phyloP scores from a whole-genome alignment of 129 eudicot genomes.

The Flaveria sonorensis region DNA sequence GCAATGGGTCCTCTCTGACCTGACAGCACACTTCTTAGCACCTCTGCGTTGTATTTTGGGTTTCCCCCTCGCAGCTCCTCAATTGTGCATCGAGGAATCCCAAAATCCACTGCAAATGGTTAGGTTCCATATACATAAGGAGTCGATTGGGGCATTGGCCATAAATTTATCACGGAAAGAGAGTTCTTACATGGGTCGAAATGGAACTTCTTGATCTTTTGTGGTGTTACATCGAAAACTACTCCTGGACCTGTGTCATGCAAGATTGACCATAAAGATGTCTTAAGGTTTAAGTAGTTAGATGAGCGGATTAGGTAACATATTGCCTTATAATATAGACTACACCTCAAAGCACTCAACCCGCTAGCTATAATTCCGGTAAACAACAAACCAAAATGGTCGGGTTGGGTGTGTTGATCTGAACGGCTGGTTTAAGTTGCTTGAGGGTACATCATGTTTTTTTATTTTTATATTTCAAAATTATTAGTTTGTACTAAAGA shows the following conservation, averaged over 20 bases:
- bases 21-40: constrained; percentile 53
- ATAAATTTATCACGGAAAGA: neutral
- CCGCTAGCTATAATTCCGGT: neutral
- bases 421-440: no score
- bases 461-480: no score
- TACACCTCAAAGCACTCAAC: neutral
- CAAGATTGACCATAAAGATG: constrained; percentile 11
- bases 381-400: no score
- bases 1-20: constrained; percentile 85
- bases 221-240: constrained; percentile 65
- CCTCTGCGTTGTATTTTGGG: constrained; percentile 68
- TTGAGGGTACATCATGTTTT: no score
- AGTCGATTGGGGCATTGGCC: neutral
- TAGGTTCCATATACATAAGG: constrained; percentile 7
- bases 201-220: constrained; percentile 60
- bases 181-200: constrained; percentile 74
- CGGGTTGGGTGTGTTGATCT: no score
- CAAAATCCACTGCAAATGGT: constrained; percentile 70
- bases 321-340: neutral
- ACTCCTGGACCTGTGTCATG: constrained; percentile 68
- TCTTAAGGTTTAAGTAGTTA: neutral
- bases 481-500: no score
- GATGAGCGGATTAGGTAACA: neutral
- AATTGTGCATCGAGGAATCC: constrained; percentile 80
- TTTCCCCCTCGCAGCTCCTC: constrained; percentile 71